Evolutionary conservation across 208 protist species (phyloP), one percentile per base, ranked within the genome.

Genomic region (Trypanosoma melophagium): DNA sequence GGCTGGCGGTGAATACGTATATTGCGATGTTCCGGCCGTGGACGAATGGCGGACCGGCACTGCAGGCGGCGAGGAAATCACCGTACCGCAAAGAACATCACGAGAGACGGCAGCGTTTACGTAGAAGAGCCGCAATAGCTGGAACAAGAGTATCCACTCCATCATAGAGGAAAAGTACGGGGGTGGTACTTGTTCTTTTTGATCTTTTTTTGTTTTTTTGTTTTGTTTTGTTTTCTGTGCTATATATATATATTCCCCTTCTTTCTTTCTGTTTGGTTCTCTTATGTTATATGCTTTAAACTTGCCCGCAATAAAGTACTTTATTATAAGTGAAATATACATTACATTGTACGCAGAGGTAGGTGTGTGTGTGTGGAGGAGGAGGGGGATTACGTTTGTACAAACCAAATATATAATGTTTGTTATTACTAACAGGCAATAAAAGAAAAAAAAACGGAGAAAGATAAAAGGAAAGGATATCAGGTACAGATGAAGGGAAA

Each of bases 21-120:
- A 80, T 87, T 19, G 73, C 82, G 38, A 49, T 90, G 17, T 90
- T 87, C 45, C 55, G 49, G 41, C 83, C 87, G 69, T 90, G 83
- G 81, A 56, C 63, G 22, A 89, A 88, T 64, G 87, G 81, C 1
- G 74, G 67, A 10, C 53, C 82, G 7, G 87, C 83, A 8, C 82
- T 86, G 76, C 67, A 71, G 7, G 74, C 87, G 0, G 75, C 80
- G 22, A 62, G 67, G 12, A 14, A 41, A 9, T 93, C 87, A 16
- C 66, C 68, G 24, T 84, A 80, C 61, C 77, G 75, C 1, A 38
- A 60, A n/a, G 69, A 74, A 49, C 74, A 87, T 68, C 22, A 72
- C 25, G 55, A 60, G 45, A 69, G 60, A 57, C 73, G 74, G 60
- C 12, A 19, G 19, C 58, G 52, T 49, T 55, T 85, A 40, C 60